A percentile compares a stretch with the other conserved stretches of the same genome.
phyloP scores from a whole-genome alignment of 768 basidiomycete species.

The Xerocomellus chrysenteron region DNA sequence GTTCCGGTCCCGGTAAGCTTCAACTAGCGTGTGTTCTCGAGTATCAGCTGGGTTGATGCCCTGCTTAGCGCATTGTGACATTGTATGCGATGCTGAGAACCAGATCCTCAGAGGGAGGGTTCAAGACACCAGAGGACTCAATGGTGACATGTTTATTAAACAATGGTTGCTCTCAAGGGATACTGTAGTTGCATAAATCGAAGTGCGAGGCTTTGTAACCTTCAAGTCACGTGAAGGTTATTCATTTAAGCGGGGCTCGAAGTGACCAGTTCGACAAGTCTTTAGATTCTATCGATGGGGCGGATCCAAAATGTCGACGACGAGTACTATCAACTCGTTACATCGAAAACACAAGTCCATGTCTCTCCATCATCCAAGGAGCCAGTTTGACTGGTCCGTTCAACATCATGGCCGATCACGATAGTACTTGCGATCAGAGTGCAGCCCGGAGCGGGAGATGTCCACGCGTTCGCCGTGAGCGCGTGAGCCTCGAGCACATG shows the following conservation, averaged over 20 bases:
- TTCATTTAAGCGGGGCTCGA: not conserved
- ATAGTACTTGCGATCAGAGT: no score
- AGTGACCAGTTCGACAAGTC: not conserved
- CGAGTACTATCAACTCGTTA: not conserved
- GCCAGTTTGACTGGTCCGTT: not conserved
- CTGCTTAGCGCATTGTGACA: slow-evolving; percentile 54
- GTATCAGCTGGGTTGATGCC: not conserved
- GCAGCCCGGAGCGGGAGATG: not conserved
- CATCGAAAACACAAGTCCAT: not conserved
- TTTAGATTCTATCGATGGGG: not conserved
- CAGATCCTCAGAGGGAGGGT: slow-evolving; percentile 45
- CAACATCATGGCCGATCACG: not conserved
- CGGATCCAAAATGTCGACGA: not conserved
- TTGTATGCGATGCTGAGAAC: slow-evolving; percentile 25
- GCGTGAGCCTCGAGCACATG: not conserved
- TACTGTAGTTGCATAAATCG: not conserved
- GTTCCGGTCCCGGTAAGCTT: slow-evolving; percentile 13
- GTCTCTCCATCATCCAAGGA: not conserved
- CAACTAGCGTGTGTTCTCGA: not conserved
- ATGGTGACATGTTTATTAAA: not conserved
- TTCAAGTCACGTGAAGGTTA: slow-evolving; percentile 3
- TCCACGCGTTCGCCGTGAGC: not conserved
- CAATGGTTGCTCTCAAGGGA: not conserved
- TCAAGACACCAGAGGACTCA: slow-evolving; percentile 8
- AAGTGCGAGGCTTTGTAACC: not conserved